Evolutionary conservation across 805 yeast genomes (phyloP).

Genomic region (Lipomyces yamanashiensis): DNA sequence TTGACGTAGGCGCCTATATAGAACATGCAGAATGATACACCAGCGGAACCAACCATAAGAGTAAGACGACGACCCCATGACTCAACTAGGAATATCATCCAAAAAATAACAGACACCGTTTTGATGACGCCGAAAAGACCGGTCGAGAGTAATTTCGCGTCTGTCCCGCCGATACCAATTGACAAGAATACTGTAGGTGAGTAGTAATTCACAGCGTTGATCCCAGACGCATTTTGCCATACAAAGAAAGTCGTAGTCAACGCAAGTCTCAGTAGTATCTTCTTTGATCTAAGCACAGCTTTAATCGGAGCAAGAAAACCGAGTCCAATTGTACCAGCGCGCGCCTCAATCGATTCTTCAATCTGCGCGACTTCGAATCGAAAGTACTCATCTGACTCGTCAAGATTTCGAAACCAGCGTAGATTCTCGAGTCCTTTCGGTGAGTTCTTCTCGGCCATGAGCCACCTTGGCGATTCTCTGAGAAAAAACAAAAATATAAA

Average conservation of each 20-base stretch:
- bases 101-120: slow-evolving; percentile 18
- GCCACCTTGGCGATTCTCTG: slow-evolving; percentile 72
- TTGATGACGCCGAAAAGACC: slow-evolving; percentile 60
- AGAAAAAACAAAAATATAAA: slow-evolving; percentile 56
- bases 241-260: slow-evolving; percentile 22
- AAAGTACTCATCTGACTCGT: slow-evolving; percentile 51
- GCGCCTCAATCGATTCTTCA: slow-evolving; percentile 22
- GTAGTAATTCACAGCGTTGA: slow-evolving; percentile 50
- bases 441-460: slow-evolving; percentile 59
- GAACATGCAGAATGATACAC: slow-evolving; percentile 23
- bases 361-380: slow-evolving; percentile 48
- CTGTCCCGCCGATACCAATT: slow-evolving; percentile 54
- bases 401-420: slow-evolving; percentile 49
- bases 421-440: slow-evolving; percentile 59
- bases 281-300: slow-evolving; percentile 8
- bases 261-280: slow-evolving; percentile 6
- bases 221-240: slow-evolving; percentile 31
- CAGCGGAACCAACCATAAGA: slow-evolving; percentile 25
- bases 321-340: slow-evolving; percentile 24
- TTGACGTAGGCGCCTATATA: slow-evolving; percentile 27
- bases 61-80: slow-evolving; percentile 25
- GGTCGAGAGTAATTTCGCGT: slow-evolving; percentile 55
- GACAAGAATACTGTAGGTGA: slow-evolving; percentile 58
- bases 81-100: slow-evolving; percentile 27
- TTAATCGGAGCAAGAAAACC: slow-evolving; percentile 27